Conservation (phyloP, 2,329 filamentous ascomycete species). For the Colletotrichum sublineola region DNA sequence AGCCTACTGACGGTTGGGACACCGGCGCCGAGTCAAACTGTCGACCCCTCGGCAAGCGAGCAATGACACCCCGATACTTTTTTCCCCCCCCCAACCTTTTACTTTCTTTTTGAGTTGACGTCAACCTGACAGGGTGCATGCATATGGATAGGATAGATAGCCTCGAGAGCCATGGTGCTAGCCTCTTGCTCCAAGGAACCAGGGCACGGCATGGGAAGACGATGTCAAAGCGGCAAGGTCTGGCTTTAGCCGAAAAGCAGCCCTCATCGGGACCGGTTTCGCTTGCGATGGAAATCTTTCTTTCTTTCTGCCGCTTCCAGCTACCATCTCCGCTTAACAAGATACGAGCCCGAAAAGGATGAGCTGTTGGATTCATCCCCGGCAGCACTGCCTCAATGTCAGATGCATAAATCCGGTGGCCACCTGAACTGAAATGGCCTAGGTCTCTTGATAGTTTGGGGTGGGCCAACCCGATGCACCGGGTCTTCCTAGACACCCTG, state of each 20-base stretch:
- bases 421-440: constrained; percentile 17
- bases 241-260: constrained; percentile 19
- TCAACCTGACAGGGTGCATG: constrained; percentile 13
- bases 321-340: constrained; percentile 15
- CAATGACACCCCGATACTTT: constrained; percentile 1
- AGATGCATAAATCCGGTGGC: constrained; percentile 33
- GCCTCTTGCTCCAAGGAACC: too few species aligned
- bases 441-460: constrained; percentile 10
- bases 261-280: constrained; percentile 14
- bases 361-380: neutral
- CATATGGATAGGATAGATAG: neutral
- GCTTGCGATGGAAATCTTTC: neutral
- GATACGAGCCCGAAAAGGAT: neutral
- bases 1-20: neutral
- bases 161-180: neutral
- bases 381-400: constrained; percentile 38
- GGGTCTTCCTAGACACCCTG: constrained; percentile 9
- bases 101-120: constrained; percentile 19
- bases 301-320: constrained; percentile 3
- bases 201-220: too few species aligned
- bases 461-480: constrained; percentile 19
- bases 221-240: neutral
- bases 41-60: constrained; percentile 4
- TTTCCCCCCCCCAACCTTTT: neutral
- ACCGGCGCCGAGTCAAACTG: constrained; percentile 26